Conservation (phyloP, 2,329 filamentous ascomycete genomes). For the Parastagonospora avenae region DNA sequence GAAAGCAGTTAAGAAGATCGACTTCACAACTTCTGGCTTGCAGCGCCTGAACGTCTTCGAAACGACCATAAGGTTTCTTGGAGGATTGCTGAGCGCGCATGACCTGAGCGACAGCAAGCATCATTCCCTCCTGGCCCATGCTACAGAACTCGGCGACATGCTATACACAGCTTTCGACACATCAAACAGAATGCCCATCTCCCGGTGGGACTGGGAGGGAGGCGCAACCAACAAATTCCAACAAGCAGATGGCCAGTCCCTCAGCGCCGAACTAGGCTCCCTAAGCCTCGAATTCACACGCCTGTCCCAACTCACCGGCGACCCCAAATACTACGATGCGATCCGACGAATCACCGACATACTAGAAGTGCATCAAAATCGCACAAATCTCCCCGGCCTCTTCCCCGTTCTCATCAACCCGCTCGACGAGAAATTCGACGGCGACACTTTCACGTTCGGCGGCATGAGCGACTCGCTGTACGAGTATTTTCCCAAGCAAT, state of each 20-base stretch:
- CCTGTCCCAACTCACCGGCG: constrained; percentile 44
- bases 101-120: constrained; percentile 45
- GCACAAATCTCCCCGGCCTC: constrained; percentile 43
- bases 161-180: constrained; percentile 53
- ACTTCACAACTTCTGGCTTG: constrained; percentile 55
- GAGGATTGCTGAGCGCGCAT: constrained; percentile 46
- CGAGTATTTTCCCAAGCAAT: constrained; percentile 67
- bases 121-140: constrained; percentile 45
- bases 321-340: constrained; percentile 48
- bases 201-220: constrained; percentile 47
- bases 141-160: constrained; percentile 51
- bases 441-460: constrained; percentile 56
- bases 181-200: constrained; percentile 48
- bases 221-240: constrained; percentile 27
- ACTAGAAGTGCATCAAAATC: constrained; percentile 42
- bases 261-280: constrained; percentile 47
- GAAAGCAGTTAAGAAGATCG: constrained; percentile 57
- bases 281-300: constrained; percentile 48
- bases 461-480: constrained; percentile 63
- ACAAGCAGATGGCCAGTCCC: constrained; percentile 33
- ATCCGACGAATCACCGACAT: constrained; percentile 43
- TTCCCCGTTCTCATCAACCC: constrained; percentile 45
- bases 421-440: constrained; percentile 32
- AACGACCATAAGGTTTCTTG: constrained; percentile 48
- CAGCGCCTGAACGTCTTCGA: constrained; percentile 46